Percentiles rank a stretch among this genome's conserved stretches.
phyloP scores from a whole-genome alignment of 2,329 filamentous ascomycete species.

The Cercospora sesami region DNA sequence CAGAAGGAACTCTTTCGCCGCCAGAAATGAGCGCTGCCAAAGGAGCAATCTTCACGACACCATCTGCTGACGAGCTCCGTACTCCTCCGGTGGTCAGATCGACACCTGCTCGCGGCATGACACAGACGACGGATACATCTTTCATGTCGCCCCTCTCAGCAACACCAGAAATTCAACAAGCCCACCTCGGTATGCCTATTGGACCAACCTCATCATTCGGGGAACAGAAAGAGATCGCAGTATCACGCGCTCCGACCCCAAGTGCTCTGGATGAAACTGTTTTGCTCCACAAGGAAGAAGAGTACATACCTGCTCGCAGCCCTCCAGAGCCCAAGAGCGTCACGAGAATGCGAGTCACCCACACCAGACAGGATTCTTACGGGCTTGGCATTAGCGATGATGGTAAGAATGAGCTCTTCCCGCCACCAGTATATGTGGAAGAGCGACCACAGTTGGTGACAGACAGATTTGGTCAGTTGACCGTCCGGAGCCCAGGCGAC shows the following conservation, averaged over 20 bases:
- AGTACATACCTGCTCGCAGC: background rate
- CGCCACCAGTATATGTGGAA: slow-evolving; percentile 24
- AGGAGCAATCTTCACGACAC: slow-evolving; percentile 30
- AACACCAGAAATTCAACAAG: slow-evolving; percentile 36
- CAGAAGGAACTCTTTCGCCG: background rate
- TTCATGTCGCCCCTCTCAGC: slow-evolving; percentile 34
- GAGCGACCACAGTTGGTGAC: slow-evolving; percentile 32
- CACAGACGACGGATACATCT: slow-evolving; percentile 27
- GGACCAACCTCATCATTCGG: slow-evolving; percentile 32
- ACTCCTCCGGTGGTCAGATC: slow-evolving; percentile 15
- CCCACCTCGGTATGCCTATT: slow-evolving; percentile 33
- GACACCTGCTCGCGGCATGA: slow-evolving; percentile 15
- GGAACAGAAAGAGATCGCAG: slow-evolving; percentile 31
- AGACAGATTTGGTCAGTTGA: slow-evolving; percentile 36
- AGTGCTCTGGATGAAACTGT: slow-evolving; percentile 2
- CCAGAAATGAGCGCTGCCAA: background rate
- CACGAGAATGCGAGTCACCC: slow-evolving; percentile 16
- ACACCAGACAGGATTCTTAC: slow-evolving; percentile 29
- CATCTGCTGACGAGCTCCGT: slow-evolving; percentile 31
- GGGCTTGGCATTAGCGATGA: slow-evolving; percentile 31
- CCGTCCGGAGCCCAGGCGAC: slow-evolving; percentile 32
- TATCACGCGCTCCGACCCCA: slow-evolving; percentile 12
- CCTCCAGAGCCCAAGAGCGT: background rate
- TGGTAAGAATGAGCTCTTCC: slow-evolving; percentile 28
- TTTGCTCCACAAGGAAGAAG: background rate